Evolutionary conservation across 2,329 filamentous ascomycete species (phyloP).

Genomic region (Colletotrichum lupini): DNA sequence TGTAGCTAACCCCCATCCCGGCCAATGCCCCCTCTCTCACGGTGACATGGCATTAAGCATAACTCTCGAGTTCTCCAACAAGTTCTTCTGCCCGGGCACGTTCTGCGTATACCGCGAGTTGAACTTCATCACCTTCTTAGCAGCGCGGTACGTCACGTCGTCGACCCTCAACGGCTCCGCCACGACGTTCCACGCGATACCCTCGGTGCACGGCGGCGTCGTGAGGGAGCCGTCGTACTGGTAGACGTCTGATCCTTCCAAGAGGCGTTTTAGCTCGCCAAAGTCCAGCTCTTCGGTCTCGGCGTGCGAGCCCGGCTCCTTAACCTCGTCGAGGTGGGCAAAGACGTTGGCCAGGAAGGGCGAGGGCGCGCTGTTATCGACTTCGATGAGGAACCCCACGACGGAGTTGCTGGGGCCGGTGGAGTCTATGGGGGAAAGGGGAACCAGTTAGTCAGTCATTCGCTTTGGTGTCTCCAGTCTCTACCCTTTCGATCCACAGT

Average conservation of each 20-base stretch:
- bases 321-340: slow-evolving; percentile 50
- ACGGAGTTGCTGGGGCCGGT: slow-evolving; percentile 47
- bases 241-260: slow-evolving; percentile 53
- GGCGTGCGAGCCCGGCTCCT: slow-evolving; percentile 50
- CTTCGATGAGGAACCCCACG: slow-evolving; percentile 51
- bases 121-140: slow-evolving; percentile 65
- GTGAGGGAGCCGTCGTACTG: slow-evolving; percentile 70
- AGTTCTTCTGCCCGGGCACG: slow-evolving; percentile 54
- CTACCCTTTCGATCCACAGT: background rate
- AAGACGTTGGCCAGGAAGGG: slow-evolving; percentile 51
- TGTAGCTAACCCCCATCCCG: too few species aligned
- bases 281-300: slow-evolving; percentile 55
- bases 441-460: background rate
- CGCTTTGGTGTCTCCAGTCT: background rate
- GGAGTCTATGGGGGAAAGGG: slow-evolving; percentile 19
- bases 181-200: slow-evolving; percentile 64
- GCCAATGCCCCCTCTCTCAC: background rate
- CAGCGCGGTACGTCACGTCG: slow-evolving; percentile 59
- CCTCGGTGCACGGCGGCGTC: slow-evolving; percentile 71
- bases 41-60: slow-evolving; percentile 15
- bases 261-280: slow-evolving; percentile 48
- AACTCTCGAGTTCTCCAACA: slow-evolving; percentile 43
- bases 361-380: slow-evolving; percentile 37
- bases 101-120: slow-evolving; percentile 68
- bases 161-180: slow-evolving; percentile 58